Base-by-base conservation (phyloP, 2,329 filamentous ascomycete species). In the Periconia macrospinosa region DNA sequence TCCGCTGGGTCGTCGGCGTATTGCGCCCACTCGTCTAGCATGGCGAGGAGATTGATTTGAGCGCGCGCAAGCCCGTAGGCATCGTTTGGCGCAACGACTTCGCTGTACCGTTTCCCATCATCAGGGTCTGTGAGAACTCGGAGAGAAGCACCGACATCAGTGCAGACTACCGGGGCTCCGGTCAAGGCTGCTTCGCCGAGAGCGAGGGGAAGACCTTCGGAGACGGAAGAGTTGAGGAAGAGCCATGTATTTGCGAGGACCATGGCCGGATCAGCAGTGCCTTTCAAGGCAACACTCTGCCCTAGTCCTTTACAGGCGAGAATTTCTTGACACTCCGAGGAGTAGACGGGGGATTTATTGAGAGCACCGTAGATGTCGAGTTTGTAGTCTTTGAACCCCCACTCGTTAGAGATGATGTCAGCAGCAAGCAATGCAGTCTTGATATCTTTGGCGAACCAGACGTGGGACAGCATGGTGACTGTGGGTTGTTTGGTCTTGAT, bases 61-160 rank as follows among this genome's bases (percentile, higher is more conserved):
- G 85, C 85, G 20, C 81, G 76, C 1, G 85, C 85, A 1, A 88
- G 75, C 5, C 81, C 80, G 37, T 79, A 78, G 3, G 84, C 79
- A 65, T 88, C 85, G 60, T 87, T 87, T 2, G 85, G 85, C 14
- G 85, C 82, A 2, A 87, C 84, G 6, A 87, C 82, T 53, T 83
- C 84, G 57, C 83, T 84, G 72, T 83, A 87, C 23, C 79, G 74
- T 50, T 73, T 72, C 42, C 71, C 71, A 20, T 69, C 64, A 10
- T 77, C 77, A 0, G 78, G 80, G 57, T 84, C 80, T 0, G 81
- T 84, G n/a, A 84, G 73, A 0, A 84, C 81, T 23, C 81, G 75
- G 2, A 81, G 75, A 1, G 81, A 83, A 9, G 82, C 81, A 30
- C 81, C 81, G 7, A 84, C 81, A 55, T 83, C 81, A 0, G 82